Base-by-base conservation (phyloP, 495 filamentous ascomycete species). In the Opeltia flavorubescens region DNA sequence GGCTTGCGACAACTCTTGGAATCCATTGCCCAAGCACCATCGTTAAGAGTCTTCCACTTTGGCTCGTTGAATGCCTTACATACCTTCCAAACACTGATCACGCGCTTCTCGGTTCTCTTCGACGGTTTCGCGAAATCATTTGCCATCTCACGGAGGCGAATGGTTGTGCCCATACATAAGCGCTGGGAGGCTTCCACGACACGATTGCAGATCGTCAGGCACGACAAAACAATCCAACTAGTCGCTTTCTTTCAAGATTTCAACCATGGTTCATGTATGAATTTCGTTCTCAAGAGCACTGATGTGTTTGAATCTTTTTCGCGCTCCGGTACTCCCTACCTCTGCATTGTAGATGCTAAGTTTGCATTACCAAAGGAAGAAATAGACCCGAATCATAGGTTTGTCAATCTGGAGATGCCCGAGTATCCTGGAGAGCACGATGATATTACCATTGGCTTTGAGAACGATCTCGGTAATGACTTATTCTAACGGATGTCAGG, bases 391-490 rank as follows among this genome's bases (percentile, higher is more conserved):
- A 70, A 75, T 21, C 72, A 75, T 43, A 69, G 73, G 20, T 94
- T 89, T 64, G 67, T 91, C 18, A 88, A 81, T 58, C 62, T 94
- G 47, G 88, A 95, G 59, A 70, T 83, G 69, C 81, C 84, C 4
- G 88, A 93, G 45, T 87, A 89, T 64, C 82, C 86, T 0, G 80
- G 82, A 17, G 86, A 93, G 64, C 85, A 93, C 60, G 88, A 94
- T 62, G 88, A 95, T 65, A 82, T 95, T 55, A 68, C 78, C 20
- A 81, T 95, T 55, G 56, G 77, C 21, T 95, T 95, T 68, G 85
- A 93, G 35, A 78, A 65, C 24, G 81, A 81, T 57, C 61, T 73
- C 55, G 84, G 87, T 94, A 68, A 62, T 83, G 74, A 44, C 26
- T 20, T 11, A 5, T 12, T 9, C 29, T 9, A 21, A 11, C 9